These are phyloP conservation scores for Aspergillus felis DNA, from an alignment of 2,329 filamentous ascomycete genomes.

Conservation along the genomic window DNA sequence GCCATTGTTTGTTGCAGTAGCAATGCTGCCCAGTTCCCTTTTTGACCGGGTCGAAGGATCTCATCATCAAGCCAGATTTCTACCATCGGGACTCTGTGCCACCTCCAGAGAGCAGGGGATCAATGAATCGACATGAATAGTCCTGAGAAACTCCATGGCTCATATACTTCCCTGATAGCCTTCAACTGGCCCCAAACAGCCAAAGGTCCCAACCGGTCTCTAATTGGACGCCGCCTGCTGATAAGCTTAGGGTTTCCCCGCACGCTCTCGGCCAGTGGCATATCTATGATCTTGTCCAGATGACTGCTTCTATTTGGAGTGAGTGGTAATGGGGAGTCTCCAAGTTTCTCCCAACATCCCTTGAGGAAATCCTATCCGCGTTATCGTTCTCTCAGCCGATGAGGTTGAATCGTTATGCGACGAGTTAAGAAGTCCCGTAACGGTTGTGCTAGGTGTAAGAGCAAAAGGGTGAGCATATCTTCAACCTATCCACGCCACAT, in stretches of 20 bases:
- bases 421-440: conserved; percentile 42
- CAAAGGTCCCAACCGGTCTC: conserved; percentile 1
- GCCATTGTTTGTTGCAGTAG: background rate
- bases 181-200: conserved; percentile 7
- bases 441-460: conserved; percentile 40
- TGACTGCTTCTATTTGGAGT: background rate
- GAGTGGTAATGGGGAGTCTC: background rate
- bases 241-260: background rate
- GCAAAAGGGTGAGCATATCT: conserved; percentile 31
- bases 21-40: background rate
- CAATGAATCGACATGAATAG: background rate
- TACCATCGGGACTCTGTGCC: background rate
- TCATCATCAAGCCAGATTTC: background rate
- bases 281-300: conserved; percentile 1
- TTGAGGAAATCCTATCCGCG: background rate
- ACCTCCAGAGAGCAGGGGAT: background rate
- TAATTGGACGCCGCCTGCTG: conserved; percentile 2
- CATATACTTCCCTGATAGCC: background rate
- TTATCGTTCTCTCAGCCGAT: conserved; percentile 39
- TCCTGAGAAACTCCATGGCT: background rate
- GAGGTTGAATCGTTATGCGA: conserved; percentile 40
- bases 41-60: background rate
- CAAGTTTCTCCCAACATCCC: background rate
- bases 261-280: background rate
- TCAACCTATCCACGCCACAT: background rate